Evolutionary conservation across 2,329 filamentous ascomycete species (phyloP), one percentile per base, ranked within the genome.

Genomic region (Monosporascus sp.): DNA sequence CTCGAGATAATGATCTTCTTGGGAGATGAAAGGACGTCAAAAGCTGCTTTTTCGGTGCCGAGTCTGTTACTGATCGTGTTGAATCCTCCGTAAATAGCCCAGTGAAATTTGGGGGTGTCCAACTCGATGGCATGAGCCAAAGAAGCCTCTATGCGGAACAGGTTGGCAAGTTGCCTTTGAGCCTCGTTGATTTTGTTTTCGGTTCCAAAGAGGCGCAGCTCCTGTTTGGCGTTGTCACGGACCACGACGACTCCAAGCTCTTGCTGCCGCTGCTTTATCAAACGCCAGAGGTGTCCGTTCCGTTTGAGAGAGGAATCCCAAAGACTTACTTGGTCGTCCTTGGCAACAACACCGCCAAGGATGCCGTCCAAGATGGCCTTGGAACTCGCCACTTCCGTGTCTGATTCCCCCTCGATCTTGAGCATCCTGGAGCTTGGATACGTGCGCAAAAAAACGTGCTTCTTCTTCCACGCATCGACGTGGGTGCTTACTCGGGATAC

Each of bases 371-470:
- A 58, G 5, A 44, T 55, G 1, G 60, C 57, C 38, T 70, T 71
- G 3, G 71, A 70, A 8, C 54, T 52, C 1, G 62, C 64, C 5
- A 75, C 65, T 2, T 57, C 53, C 45, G 64, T 60, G 5, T 56
- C 55, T 22, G 58, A 51, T 5, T 68, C 62, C 0, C 73, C 70
- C 55, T 74, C 72, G 18, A 77, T 54, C 51, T 70, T 72, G 34
- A 77, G 51, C 5, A 66, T 61, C 5, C 61, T 62, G 1, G 58
- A 48, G n/a, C 56, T 54, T 2, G 56, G 59, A 38, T 69, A 70
- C 1, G 53, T 51, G 22, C 61, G 62, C 48, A 69, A 63, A 27
- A 46, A 52, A 18, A 70, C 11, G 51, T 68, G 60, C 5, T 67
- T 54, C 6, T 54, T 41, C 44, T 60, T 59, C 72, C 72, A 76